Conservation (phyloP, 345 rosid species). For the Firmiana major region DNA sequence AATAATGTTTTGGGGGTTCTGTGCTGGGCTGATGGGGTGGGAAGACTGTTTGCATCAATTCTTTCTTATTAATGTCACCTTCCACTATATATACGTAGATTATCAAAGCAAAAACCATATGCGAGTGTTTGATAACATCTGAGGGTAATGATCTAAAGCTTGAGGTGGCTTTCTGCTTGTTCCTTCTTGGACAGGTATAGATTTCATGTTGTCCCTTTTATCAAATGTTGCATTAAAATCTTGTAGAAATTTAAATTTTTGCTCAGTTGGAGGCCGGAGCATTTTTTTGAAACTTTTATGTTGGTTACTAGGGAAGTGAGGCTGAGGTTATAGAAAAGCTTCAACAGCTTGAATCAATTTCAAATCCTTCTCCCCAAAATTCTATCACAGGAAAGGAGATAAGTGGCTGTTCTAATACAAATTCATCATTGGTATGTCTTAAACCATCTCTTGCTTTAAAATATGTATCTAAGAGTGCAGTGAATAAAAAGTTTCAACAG, state of each 20-base stretch:
- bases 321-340: constrained; percentile 70
- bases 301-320: constrained; percentile 61
- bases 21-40: background rate
- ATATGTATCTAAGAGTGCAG: constrained; percentile 6
- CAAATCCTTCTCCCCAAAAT: constrained; percentile 47
- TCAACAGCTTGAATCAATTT: constrained; percentile 58
- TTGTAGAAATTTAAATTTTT: constrained; percentile 6
- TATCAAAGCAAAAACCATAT: constrained; percentile 65
- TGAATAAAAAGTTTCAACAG: background rate
- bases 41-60: constrained; percentile 10
- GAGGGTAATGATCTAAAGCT: constrained; percentile 85
- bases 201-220: constrained; percentile 1
- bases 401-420: constrained; percentile 36
- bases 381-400: constrained; percentile 48
- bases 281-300: constrained; percentile 10
- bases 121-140: constrained; percentile 78
- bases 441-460: background rate
- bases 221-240: constrained; percentile 8
- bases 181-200: constrained; percentile 83
- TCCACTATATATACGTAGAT: constrained; percentile 48
- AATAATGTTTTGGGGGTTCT: constrained; percentile 12
- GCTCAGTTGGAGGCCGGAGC: background rate
- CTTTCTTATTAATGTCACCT: constrained; percentile 18
- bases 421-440: constrained; percentile 59
- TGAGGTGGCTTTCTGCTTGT: constrained; percentile 80